phyloP scores from a whole-genome alignment of 257 asterid species.

The Nicotiana noctiflora region DNA sequence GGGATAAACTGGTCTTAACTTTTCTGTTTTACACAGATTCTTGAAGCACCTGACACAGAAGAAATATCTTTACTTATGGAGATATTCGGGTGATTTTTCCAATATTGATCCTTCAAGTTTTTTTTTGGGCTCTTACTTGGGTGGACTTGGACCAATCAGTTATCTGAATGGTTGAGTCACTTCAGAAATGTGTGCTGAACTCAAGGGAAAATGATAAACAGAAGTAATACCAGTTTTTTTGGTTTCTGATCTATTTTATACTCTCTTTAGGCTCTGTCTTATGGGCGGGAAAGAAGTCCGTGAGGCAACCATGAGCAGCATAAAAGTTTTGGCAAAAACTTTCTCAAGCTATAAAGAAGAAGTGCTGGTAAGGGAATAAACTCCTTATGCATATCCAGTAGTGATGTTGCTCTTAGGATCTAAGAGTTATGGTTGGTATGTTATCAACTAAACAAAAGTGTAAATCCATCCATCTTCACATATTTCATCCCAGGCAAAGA shows the following conservation, averaged over 20 bases:
- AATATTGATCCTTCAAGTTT: constrained; percentile 15
- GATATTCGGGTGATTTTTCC: constrained; percentile 68
- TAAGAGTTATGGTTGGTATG: not conserved
- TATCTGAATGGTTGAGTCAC: constrained; percentile 11
- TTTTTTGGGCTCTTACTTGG: constrained; percentile 6
- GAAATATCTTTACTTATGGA: constrained; percentile 77
- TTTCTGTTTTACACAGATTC: constrained; percentile 56
- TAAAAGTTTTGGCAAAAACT: constrained; percentile 63
- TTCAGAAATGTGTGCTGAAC: constrained; percentile 8
- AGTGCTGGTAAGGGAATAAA: constrained; percentile 57
- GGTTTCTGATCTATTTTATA: constrained; percentile 6
- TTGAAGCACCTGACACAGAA: constrained; percentile 81
- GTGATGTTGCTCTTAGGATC: constrained; percentile 9
- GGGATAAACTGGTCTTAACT: not conserved
- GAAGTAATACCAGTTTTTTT: constrained; percentile 7
- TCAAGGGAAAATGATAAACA: constrained; percentile 12
- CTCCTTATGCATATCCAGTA: not conserved
- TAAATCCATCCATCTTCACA: constrained; percentile 11
- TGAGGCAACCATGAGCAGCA: constrained; percentile 39
- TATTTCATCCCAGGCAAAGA: constrained; percentile 55
- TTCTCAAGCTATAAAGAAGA: constrained; percentile 77
- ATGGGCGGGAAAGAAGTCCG: constrained; percentile 73
- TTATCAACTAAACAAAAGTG: not conserved
- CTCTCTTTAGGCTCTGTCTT: constrained; percentile 58
- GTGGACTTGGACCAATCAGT: constrained; percentile 4